Evolutionary conservation across 2,329 filamentous ascomycete genomes (phyloP), one percentile per base, ranked within the genome.

Genomic region (Gaeumannomyces sp.): DNA sequence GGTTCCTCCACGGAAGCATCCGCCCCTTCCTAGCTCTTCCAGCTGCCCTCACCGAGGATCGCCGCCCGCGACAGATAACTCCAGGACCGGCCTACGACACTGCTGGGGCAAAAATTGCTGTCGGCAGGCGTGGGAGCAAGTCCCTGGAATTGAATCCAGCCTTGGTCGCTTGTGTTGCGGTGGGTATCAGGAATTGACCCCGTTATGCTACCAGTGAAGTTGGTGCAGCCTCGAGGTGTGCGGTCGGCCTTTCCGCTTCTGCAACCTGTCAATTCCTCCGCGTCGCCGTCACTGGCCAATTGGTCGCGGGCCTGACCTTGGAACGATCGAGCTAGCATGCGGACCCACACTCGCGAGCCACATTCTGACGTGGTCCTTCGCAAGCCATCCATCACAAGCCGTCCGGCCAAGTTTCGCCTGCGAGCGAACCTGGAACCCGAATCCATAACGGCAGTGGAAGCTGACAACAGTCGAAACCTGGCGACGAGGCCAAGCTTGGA

Each of bases 181-280:
- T 45, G 45, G 2, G 45, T 53, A 53, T 25, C 45, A 53, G n/a
- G 45, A 25, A 25, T 25, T 22, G 45, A 16, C 33, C 33, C 11
- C 11, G 11, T 4, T 11, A 3, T 6, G 38, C 14, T 19, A 19
- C 19, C 38, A 19, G 14, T 11, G 14, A 19, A 19, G 38, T 45
- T 16, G 38, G 25, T 50, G 60, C n/a, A 16, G 33, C 13, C 29
- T 27, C 1, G 33, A 61, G 35, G n/a, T 14, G 33, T 5, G 19
- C 31, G 16, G 33, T 45, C 38, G 38, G 45, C 19, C 45, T 53
- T 60, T 35, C 29, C 29, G 59, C 28, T 28, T 22, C 7, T 35
- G 59, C 35, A 29, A 60, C 38, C 16, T 60, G 29, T 35, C 59
- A 60, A 60, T 60, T 29, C n/a, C 29, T 29, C 59, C 59, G 59